phyloP scores from a whole-genome alignment of 805 yeast species.

The Ogataea wickerhamii region DNA sequence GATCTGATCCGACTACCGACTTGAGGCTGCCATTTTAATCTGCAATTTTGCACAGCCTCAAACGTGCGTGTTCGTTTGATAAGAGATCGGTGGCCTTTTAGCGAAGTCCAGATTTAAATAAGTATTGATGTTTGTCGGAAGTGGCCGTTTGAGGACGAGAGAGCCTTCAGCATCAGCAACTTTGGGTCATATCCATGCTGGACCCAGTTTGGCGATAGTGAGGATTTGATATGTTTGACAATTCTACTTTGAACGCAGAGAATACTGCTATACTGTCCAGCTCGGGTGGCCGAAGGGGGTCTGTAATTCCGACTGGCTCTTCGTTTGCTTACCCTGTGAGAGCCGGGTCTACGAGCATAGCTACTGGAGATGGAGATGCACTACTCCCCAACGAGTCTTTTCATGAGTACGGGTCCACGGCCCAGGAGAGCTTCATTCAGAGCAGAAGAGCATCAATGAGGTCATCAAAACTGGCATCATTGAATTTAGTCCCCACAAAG shows the following conservation, averaged over 20 bases:
- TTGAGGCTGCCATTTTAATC: too few relatives aligned
- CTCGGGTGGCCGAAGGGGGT: slow-evolving; percentile 21
- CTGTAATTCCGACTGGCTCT: slow-evolving; percentile 13
- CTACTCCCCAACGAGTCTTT: slow-evolving; percentile 10
- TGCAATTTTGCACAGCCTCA: too few relatives aligned
- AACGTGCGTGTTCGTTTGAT: too few relatives aligned
- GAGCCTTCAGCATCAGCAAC: too few relatives aligned
- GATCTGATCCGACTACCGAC: too few relatives aligned
- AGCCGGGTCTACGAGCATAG: slow-evolving; percentile 11
- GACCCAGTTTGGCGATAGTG: too few relatives aligned
- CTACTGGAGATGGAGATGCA: slow-evolving; percentile 9
- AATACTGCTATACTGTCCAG: slow-evolving; percentile 13
- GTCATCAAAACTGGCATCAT: slow-evolving; percentile 10
- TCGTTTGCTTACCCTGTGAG: slow-evolving; percentile 9
- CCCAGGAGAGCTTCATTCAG: slow-evolving; percentile 23
- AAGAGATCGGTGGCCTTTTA: too few relatives aligned
- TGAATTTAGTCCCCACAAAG: slow-evolving; percentile 19
- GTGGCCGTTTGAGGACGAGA: too few relatives aligned
- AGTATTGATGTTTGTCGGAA: too few relatives aligned
- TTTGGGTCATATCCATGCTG: too few relatives aligned
- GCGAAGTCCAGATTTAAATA: too few relatives aligned
- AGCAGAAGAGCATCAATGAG: slow-evolving; percentile 26
- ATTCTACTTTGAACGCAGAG: slow-evolving; percentile 10
- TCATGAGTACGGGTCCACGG: slow-evolving; percentile 20
- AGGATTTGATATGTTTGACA: slow-evolving; percentile 11